phyloP scores from a whole-genome alignment of 2,329 filamentous ascomycete genomes.

The Colletotrichum eremochloae region DNA sequence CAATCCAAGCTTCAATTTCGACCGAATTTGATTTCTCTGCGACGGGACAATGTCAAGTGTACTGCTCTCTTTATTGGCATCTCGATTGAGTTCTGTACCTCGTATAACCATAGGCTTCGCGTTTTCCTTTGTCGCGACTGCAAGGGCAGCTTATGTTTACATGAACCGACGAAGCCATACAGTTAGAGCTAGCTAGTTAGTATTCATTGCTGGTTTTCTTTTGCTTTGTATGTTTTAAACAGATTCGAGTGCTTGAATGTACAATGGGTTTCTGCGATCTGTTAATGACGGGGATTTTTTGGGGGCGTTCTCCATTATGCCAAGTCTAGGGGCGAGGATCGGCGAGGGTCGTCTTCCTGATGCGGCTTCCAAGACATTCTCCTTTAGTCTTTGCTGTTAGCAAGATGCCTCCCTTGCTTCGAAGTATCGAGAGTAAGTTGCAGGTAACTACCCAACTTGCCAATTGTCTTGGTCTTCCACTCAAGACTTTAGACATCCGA shows the following conservation, averaged over 20 bases:
- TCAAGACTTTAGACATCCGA: neutral
- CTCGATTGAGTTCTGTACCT: neutral
- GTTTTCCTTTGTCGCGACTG: neutral
- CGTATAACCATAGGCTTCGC: neutral
- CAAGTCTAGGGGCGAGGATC: constrained; percentile 7
- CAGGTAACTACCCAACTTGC: neutral
- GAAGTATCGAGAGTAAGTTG: no score
- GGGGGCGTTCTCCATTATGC: constrained; percentile 18
- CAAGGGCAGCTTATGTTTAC: neutral
- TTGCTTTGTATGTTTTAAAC: no score
- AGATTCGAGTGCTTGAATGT: neutral
- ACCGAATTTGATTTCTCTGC: neutral
- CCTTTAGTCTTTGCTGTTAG: neutral
- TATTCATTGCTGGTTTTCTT: neutral
- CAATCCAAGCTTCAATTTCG: no score
- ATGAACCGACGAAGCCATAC: neutral
- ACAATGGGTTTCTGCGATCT: neutral
- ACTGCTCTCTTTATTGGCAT: neutral
- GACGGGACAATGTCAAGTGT: neutral
- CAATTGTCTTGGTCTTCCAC: neutral
- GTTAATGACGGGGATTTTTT: constrained; percentile 8
- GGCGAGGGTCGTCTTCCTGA: constrained; percentile 8
- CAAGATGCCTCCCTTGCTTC: neutral
- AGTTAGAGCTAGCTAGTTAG: neutral
- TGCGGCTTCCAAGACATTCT: neutral